Evolutionary conservation across 176 grass and related monocot species (phyloP).

Genomic region (Carex scoparia): DNA sequence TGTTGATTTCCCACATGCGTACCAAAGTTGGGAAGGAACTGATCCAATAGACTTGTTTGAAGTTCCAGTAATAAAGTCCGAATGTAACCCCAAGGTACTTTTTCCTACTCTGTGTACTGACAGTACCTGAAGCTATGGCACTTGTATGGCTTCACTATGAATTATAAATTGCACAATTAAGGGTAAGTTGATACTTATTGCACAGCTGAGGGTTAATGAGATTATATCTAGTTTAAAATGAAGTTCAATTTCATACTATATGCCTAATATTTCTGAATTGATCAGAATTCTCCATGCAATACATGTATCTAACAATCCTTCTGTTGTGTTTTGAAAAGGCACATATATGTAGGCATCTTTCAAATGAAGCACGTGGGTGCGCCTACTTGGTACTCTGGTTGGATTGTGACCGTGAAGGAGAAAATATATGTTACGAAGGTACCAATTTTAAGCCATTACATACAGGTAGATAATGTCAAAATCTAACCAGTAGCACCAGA

Average conservation of each 20-base stretch:
- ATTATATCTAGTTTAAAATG: constrained; percentile 6
- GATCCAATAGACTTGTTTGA: constrained; percentile 87
- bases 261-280: neutral
- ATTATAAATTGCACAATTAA: neutral
- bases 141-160: neutral
- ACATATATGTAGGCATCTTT: constrained; percentile 88
- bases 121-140: neutral
- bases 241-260: neutral
- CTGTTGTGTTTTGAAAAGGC: constrained; percentile 43
- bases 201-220: neutral
- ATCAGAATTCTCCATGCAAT: neutral
- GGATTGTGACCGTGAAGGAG: constrained; percentile 96
- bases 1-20: constrained; percentile 86
- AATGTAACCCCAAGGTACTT: constrained; percentile 90
- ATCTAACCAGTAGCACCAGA: neutral
- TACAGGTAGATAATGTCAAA: neutral
- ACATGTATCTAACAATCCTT: neutral
- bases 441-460: constrained; percentile 15
- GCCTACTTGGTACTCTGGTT: constrained; percentile 84
- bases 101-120: neutral
- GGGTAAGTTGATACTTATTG: neutral
- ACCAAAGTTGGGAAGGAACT: constrained; percentile 91
- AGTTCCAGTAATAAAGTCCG: constrained; percentile 83
- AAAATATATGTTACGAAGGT: constrained; percentile 99
- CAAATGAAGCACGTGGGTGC: constrained; percentile 81